phyloP scores from a whole-genome alignment of 176 grass and related monocot species.

The Calamus simplicifolius region DNA sequence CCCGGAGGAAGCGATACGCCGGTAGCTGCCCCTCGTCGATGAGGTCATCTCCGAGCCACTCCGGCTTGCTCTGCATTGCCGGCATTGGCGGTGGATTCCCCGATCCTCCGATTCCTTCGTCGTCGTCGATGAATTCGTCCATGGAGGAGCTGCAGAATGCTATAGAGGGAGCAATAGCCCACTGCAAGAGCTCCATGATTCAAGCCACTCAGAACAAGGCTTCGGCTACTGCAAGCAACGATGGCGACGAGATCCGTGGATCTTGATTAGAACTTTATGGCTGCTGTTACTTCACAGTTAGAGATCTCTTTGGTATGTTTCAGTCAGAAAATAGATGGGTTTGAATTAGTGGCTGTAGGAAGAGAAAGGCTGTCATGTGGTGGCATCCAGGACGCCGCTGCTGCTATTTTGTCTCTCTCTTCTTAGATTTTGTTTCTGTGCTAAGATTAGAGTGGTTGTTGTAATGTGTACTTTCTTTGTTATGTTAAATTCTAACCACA shows the following conservation, averaged over 20 bases:
- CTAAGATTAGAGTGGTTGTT: no score
- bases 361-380: no score
- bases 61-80: slow-evolving; percentile 56
- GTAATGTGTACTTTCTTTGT: no score
- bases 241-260: slow-evolving; percentile 27
- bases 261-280: slow-evolving; percentile 18
- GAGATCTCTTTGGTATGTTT: no score
- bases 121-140: slow-evolving; percentile 47
- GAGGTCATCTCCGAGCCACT: slow-evolving; percentile 90
- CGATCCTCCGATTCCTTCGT: slow-evolving; percentile 35
- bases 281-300: no score
- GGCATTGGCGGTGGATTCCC: slow-evolving; percentile 54
- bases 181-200: slow-evolving; percentile 61
- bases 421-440: no score
- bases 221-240: not conserved
- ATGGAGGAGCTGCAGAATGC: slow-evolving; percentile 52
- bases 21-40: slow-evolving; percentile 96
- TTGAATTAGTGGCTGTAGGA: no score
- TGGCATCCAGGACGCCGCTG: no score
- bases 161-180: slow-evolving; percentile 46
- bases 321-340: no score
- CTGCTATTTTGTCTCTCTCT: no score
- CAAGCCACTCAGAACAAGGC: slow-evolving; percentile 2
- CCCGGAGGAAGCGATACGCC: slow-evolving; percentile 60
- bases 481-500: no score